Evolutionary conservation across 441 rosid genomes (phyloP), one percentile per base, ranked within the genome.

Genomic region (Croton setiger): DNA sequence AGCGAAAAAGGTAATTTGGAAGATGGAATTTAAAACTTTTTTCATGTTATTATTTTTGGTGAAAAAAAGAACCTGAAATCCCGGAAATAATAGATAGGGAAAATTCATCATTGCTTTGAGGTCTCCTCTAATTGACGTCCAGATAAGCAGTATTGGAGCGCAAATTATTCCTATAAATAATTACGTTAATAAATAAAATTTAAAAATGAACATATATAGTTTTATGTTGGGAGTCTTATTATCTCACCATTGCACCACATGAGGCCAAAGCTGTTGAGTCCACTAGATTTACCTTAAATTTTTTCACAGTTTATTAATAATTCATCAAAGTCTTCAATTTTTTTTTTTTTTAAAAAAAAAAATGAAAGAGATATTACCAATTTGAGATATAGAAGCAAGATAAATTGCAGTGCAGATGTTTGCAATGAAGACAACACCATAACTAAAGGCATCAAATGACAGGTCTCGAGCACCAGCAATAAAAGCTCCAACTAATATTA

Each of bases 391-490:
- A 43, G 87, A 87, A 69, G 96, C 88, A 55, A 95, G 86, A 83
- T 95, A 89, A 73, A 89, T 73, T 56, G 98, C 97, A 21, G 98
- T 95, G 55, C 92, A 76, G 63, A 90, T 76, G 82, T 92, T 95
- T 66, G 99, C 86, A 62, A 90, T 15, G 81, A 89, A 85, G 82
- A 95, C 97, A 72, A 88, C 68, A 67, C 72, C 84, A 78, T 92
- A 95, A 52, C 99, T 88, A 81, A 89, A 85, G 68, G 86, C 84
- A 72, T 94, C 97, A 76, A 87, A 94, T 67, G 98, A 87, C 77
- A 94, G 82, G 78, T 94, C 98, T 75, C 96, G 89, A 71, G 96
- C 96, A 79, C 99, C 99, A 60, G 99, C 99, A 37, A 92, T 69
- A 72, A 90, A 81, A 70, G 98, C 99, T 31, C 98, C 98, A 70